Evolutionary conservation across 108 stramenopile species (phyloP), one percentile per base, ranked within the genome.

Genomic region (Nannochloropsis granulata): DNA sequence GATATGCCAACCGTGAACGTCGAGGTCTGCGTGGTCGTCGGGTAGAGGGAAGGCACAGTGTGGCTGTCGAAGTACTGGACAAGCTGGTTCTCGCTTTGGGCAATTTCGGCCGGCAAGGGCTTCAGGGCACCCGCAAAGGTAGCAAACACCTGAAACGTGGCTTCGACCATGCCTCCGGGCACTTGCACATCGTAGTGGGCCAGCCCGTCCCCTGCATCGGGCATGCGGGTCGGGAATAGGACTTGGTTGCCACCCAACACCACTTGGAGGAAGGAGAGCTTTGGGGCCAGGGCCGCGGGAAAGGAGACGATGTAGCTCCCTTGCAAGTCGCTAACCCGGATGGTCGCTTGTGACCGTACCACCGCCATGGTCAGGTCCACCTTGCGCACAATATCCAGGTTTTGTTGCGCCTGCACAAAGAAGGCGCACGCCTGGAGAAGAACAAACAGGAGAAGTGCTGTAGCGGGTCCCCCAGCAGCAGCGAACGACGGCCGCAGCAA

Each of bases 41-140:
- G 43, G 43, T 86, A 86, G 8, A 82, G 86, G n/a, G 86, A 86
- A 26, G 26, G 78, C 2, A 86, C 83, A 14, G 82, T 82, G 34
- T 83, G 83, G 78, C 78, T 83, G 46, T 45, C 86, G 56, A 71
- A n/a, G n/a, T 71, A 71, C 56, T 71, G 56, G 16, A 71, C 56
- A n/a, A 71, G n/a, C 56, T 71, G 56, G n/a, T 71, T 11, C 56
- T 71, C 56, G n/a, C 21, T 11, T n/a, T n/a, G n/a, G 16, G 16
- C 56, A 7, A 71, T 71, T 71, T 71, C 56, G 11, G 56, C 56
- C n/a, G 56, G 56, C 56, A 71, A 5, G 16, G 56, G 56, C 56
- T n/a, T n/a, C 56, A 71, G n/a, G 11, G 56, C 56, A 71, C 11
- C 56, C 16, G 11, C 56, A 71, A 71, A n/a, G 21, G 56, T 71